Evolutionary conservation across 345 rosid species (phyloP).

Genomic region (Brassica rapa): DNA sequence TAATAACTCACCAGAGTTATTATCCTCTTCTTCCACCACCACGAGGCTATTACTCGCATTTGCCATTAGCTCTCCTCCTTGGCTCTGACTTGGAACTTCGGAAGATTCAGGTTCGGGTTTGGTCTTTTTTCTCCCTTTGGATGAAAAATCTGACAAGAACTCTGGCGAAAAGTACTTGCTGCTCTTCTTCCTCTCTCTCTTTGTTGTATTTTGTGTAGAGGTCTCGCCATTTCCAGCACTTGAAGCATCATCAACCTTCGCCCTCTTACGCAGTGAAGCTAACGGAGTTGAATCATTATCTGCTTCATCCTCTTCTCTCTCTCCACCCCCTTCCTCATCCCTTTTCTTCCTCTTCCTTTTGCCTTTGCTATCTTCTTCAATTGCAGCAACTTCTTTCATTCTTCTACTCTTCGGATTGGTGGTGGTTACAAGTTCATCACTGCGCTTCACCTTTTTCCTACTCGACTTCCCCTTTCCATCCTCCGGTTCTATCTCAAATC

Average conservation of each 20-base stretch:
- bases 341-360: slow-evolving; percentile 41
- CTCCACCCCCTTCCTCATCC: slow-evolving; percentile 5
- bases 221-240: slow-evolving; percentile 35
- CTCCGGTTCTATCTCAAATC: slow-evolving; percentile 23
- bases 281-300: slow-evolving; percentile 38
- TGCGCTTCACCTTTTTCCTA: slow-evolving; percentile 43
- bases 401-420: slow-evolving; percentile 24
- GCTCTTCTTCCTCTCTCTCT: slow-evolving; percentile 89
- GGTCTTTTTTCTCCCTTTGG: slow-evolving; percentile 32
- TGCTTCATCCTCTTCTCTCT: slow-evolving; percentile 27
- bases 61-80: slow-evolving; percentile 40
- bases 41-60: slow-evolving; percentile 26
- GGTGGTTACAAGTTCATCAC: slow-evolving; percentile 25
- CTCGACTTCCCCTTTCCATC: slow-evolving; percentile 30
- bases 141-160: slow-evolving; percentile 47
- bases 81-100: slow-evolving; percentile 35
- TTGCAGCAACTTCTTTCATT: slow-evolving; percentile 17
- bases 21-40: slow-evolving; percentile 28
- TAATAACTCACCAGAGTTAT: not conserved
- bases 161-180: slow-evolving; percentile 88
- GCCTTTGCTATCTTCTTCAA: slow-evolving; percentile 29
- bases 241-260: slow-evolving; percentile 21
- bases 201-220: slow-evolving; percentile 26
- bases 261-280: slow-evolving; percentile 39
- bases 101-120: slow-evolving; percentile 35